phyloP scores from a whole-genome alignment of 2,329 filamentous ascomycete genomes.

The Exophiala lecanii-corni region DNA sequence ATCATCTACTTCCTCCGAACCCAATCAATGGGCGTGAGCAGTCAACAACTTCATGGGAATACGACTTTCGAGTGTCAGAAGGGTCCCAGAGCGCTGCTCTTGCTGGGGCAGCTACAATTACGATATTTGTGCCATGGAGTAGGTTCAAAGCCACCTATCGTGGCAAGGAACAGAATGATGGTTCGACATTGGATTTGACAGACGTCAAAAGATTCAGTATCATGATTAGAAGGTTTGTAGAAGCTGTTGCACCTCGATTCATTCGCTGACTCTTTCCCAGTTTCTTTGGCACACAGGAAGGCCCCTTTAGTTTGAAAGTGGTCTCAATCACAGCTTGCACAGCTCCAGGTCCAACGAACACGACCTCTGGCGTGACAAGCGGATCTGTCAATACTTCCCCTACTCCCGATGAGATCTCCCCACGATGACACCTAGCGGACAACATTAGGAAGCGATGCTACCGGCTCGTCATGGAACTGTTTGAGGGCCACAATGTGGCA shows the following conservation, averaged over 20 bases:
- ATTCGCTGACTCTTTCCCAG: conserved; percentile 38
- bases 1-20: conserved; percentile 54
- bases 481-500: too few relatives aligned
- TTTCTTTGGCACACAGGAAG: conserved; percentile 71
- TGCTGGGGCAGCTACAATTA: conserved; percentile 22
- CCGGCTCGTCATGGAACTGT: too few relatives aligned
- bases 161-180: conserved; percentile 58
- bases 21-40: conserved; percentile 64
- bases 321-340: conserved; percentile 10
- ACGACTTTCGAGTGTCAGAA: conserved; percentile 55
- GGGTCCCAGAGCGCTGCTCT: conserved; percentile 1
- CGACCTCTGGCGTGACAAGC: too few relatives aligned
- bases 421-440: too few relatives aligned
- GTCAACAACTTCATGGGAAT: conserved; percentile 69
- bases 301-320: conserved; percentile 48
- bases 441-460: too few relatives aligned
- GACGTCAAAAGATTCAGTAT: conserved; percentile 64
- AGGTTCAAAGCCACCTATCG: conserved; percentile 69
- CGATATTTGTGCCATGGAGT: conserved; percentile 58
- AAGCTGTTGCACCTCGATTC: not conserved
- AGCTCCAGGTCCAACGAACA: not conserved
- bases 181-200: conserved; percentile 53
- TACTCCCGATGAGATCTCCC: too few relatives aligned
- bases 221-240: conserved; percentile 70
- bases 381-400: too few relatives aligned